These are phyloP conservation scores for Coffea humblotiana DNA, from an alignment of 305 asterid species.

Conservation along the genomic window DNA sequence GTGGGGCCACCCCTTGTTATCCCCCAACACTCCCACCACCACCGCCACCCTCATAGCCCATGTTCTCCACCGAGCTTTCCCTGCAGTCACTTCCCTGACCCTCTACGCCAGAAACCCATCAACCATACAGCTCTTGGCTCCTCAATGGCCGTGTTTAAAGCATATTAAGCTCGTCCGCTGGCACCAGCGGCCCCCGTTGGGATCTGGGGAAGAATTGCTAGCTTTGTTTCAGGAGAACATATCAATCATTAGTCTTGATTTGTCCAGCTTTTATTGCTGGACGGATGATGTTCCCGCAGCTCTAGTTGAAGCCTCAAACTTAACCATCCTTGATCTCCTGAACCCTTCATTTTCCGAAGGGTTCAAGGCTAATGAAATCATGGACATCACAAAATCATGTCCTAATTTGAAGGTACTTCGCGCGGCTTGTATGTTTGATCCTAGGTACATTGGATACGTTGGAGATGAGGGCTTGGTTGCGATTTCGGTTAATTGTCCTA, in stretches of 20 bases:
- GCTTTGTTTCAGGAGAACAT: conserved; percentile 34
- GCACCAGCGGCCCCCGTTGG: conserved; percentile 81
- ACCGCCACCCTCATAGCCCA: conserved; percentile 46
- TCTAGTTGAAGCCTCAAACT: conserved; percentile 44
- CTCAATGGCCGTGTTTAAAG: conserved; percentile 49
- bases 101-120: conserved; percentile 57
- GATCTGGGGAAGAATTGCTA: conserved; percentile 66
- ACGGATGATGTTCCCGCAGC: conserved; percentile 76
- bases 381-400: conserved; percentile 53
- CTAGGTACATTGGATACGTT: conserved; percentile 67
- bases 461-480: conserved; percentile 66
- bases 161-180: conserved; percentile 76
- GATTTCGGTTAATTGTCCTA: conserved; percentile 59
- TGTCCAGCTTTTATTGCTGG: conserved; percentile 79
- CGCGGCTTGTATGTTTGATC: conserved; percentile 76
- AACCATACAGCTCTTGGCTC: conserved; percentile 42
- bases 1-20: conserved; percentile 77
- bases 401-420: conserved; percentile 59
- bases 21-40: conserved; percentile 42
- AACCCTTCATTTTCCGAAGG: conserved; percentile 81
- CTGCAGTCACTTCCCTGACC: conserved; percentile 49
- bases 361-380: conserved; percentile 66
- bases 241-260: conserved; percentile 48
- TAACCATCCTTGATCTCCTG: conserved; percentile 54
- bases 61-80: conserved; percentile 67